phyloP scores from a whole-genome alignment of 495 filamentous ascomycete species.

The Physcia stellaris region DNA sequence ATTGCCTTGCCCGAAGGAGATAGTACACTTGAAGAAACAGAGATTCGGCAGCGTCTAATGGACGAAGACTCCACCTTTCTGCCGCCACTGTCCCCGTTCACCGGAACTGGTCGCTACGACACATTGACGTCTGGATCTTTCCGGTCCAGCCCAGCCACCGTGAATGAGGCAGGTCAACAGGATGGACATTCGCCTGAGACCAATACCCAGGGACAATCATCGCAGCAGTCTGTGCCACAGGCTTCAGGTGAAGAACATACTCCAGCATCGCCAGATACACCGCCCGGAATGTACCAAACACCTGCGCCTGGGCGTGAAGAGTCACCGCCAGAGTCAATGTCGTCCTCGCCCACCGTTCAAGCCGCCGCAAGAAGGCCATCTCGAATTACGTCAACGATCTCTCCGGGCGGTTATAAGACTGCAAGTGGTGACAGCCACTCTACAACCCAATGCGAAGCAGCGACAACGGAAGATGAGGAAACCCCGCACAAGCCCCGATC shows the following conservation, averaged over 20 bases:
- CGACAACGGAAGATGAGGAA: slow-evolving; percentile 18
- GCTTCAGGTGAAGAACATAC: slow-evolving; percentile 3
- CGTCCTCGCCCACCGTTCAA: slow-evolving; percentile 54
- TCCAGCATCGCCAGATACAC: slow-evolving; percentile 25
- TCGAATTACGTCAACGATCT: slow-evolving; percentile 33
- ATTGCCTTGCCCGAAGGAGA: slow-evolving; percentile 26
- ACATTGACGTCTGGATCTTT: slow-evolving; percentile 42
- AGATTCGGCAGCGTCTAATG: slow-evolving; percentile 58
- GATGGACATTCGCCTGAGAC: neutral
- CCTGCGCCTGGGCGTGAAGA: slow-evolving; percentile 25
- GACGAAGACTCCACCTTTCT: slow-evolving; percentile 85
- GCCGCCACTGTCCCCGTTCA: slow-evolving; percentile 33
- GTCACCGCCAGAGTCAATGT: slow-evolving; percentile 40
- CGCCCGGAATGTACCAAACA: slow-evolving; percentile 33
- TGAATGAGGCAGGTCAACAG: neutral
- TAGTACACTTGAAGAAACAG: slow-evolving; percentile 44
- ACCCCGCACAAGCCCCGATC: slow-evolving; percentile 15
- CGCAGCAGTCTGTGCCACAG: neutral
- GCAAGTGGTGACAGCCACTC: slow-evolving; percentile 23
- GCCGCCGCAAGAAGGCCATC: slow-evolving; percentile 45
- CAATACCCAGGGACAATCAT: neutral
- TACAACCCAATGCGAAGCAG: slow-evolving; percentile 15
- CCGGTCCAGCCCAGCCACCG: neutral
- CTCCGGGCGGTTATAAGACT: slow-evolving; percentile 17
- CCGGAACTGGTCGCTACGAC: slow-evolving; percentile 28